Evolutionary conservation across 2,329 filamentous ascomycete genomes (phyloP).

Genomic region (Dryadomyces quercivorus): DNA sequence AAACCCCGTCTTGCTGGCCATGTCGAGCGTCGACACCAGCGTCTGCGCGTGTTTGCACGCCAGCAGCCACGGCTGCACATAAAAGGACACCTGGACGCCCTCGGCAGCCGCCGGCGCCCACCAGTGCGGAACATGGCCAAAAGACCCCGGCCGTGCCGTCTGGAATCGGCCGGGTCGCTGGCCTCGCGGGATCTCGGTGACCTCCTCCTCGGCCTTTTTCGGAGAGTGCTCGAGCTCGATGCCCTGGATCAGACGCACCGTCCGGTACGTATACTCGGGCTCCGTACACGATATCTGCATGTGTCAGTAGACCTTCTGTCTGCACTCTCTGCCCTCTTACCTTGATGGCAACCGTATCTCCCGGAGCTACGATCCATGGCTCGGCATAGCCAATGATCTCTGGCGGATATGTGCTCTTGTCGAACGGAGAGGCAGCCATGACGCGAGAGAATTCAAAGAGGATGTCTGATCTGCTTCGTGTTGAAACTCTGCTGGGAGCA

Average conservation of each 20-base stretch:
- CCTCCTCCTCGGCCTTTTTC: not conserved
- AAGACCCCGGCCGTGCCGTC: not conserved
- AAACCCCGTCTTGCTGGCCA: not conserved
- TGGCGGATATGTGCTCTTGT: not conserved
- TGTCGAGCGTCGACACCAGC: constrained; percentile 2
- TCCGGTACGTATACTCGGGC: not conserved
- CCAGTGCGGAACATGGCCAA: not conserved
- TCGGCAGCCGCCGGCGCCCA: not conserved
- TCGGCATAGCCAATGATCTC: constrained; percentile 5
- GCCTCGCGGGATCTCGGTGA: not conserved
- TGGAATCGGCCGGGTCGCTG: not conserved
- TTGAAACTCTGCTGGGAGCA: too few relatives aligned
- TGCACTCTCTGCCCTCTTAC: not conserved
- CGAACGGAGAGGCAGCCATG: too few relatives aligned
- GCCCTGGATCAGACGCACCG: constrained; percentile 4
- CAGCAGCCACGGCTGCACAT: constrained; percentile 2
- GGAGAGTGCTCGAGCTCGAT: constrained; percentile 1
- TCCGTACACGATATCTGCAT: constrained; percentile 4
- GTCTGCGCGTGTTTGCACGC: not conserved
- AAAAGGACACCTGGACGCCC: not conserved
- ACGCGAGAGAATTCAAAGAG: too few relatives aligned
- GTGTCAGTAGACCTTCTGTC: not conserved
- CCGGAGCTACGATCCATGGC: constrained; percentile 3
- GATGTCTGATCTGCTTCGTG: too few relatives aligned
- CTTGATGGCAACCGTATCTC: constrained; percentile 3